A percentile compares a stretch with the other conserved stretches of the same genome.
Conservation (phyloP, 2,329 filamentous ascomycete species). For the Calonectria pauciramosa region DNA sequence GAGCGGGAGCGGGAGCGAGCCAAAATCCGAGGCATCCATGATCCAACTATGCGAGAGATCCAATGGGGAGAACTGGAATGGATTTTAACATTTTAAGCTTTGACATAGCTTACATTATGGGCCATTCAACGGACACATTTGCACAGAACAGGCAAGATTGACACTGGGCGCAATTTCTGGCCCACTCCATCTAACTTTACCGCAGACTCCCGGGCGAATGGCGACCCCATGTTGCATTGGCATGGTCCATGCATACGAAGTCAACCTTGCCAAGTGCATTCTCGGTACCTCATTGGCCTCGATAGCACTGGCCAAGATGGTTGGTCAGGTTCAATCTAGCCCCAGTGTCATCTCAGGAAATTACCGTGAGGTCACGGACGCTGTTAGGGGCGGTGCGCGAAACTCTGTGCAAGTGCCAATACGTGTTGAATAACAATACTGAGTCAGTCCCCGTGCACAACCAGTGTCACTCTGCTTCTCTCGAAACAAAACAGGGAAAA, state of each 20-base stretch:
- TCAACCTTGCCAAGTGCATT: neutral
- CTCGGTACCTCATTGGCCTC: neutral
- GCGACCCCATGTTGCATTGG: neutral
- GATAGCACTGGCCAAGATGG: neutral
- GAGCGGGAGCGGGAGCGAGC: neutral
- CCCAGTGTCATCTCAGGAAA: neutral
- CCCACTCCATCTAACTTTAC: neutral
- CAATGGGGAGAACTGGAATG: neutral
- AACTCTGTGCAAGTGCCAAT: neutral
- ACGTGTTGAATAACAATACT: neutral
- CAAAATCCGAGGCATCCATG: neutral
- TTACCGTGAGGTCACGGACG: neutral
- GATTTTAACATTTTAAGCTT: neutral
- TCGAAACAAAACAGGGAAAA: neutral
- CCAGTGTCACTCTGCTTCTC: neutral
- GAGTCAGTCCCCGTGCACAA: neutral
- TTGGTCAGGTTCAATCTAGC: neutral
- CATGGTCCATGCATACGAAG: constrained; percentile 8
- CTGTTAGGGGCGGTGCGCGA: neutral
- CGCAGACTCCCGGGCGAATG: neutral
- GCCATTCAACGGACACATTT: neutral
- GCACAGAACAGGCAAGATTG: neutral
- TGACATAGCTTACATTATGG: neutral
- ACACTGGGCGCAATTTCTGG: neutral
- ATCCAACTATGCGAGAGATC: neutral